phyloP scores from a whole-genome alignment of 106 monocot species.

The Cymbidium sinense region DNA sequence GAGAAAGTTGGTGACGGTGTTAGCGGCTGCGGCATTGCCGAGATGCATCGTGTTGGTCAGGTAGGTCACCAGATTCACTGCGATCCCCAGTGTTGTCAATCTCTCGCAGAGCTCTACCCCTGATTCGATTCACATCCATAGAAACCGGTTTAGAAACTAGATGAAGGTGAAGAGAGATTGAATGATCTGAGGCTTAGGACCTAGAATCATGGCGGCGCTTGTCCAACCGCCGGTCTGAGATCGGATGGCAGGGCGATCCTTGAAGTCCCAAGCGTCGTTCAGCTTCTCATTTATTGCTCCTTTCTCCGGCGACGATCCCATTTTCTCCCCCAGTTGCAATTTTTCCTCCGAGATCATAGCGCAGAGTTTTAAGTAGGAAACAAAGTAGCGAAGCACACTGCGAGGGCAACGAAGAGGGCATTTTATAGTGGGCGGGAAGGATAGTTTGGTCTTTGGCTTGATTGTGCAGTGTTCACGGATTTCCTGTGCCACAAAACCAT shows the following conservation, averaged over 20 bases:
- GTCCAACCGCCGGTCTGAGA: slow-evolving; percentile 59
- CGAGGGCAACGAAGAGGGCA: not conserved
- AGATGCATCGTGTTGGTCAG: slow-evolving; percentile 63
- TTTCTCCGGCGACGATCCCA: not conserved
- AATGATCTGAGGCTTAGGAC: slow-evolving; percentile 10
- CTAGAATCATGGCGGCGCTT: slow-evolving; percentile 53
- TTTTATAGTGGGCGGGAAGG: not conserved
- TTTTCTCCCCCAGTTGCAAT: not conserved
- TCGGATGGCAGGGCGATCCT: slow-evolving; percentile 50
- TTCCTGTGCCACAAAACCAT: too few relatives aligned
- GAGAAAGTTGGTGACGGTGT: slow-evolving; percentile 50
- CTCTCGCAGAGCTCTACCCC: slow-evolving; percentile 68
- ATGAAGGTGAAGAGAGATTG: not conserved
- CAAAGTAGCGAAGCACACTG: not conserved
- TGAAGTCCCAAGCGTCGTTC: slow-evolving; percentile 66
- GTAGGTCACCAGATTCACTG: slow-evolving; percentile 65
- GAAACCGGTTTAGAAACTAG: not conserved
- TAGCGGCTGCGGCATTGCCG: slow-evolving; percentile 63
- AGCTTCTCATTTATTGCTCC: not conserved
- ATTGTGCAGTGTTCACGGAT: too few relatives aligned
- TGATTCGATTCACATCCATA: slow-evolving; percentile 1
- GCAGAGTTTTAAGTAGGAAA: not conserved
- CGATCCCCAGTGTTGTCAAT: slow-evolving; percentile 55
- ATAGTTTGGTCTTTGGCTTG: not conserved
- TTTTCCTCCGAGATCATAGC: not conserved